Percentiles rank a stretch among this genome's conserved stretches.
These are phyloP conservation scores for Penicillium samsonianum DNA, from an alignment of 495 filamentous ascomycete genomes.

Conservation along the genomic window DNA sequence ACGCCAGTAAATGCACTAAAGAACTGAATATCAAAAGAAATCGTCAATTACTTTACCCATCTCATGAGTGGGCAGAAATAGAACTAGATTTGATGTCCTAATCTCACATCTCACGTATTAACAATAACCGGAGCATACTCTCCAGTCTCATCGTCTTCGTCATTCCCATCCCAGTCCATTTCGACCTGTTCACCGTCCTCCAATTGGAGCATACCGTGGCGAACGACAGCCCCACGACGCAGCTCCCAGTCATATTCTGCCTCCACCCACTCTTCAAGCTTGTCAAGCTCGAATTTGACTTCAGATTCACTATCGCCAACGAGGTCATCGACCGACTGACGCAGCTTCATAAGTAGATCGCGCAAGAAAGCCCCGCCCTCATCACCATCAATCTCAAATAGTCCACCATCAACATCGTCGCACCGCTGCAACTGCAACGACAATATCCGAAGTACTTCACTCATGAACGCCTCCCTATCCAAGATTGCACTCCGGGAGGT, in stretches of 20 bases:
- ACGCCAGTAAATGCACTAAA: neutral
- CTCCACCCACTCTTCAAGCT: constrained; percentile 57
- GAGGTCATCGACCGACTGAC: constrained; percentile 45
- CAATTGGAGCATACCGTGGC: constrained; percentile 65
- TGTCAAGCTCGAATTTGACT: constrained; percentile 55
- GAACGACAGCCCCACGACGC: constrained; percentile 53
- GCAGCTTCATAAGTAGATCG: constrained; percentile 55
- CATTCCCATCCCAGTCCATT: constrained; percentile 70
- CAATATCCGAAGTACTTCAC: constrained; percentile 60
- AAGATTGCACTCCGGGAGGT: constrained; percentile 63
- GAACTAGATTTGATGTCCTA: neutral
- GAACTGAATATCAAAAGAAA: neutral
- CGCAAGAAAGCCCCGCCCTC: constrained; percentile 58
- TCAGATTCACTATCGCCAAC: constrained; percentile 32
- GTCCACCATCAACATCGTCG: constrained; percentile 63
- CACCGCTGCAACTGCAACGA: constrained; percentile 71
- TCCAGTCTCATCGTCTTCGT: constrained; percentile 81
- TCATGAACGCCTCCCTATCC: constrained; percentile 58
- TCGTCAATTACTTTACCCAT: neutral
- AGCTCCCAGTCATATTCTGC: constrained; percentile 67
- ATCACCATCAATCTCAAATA: constrained; percentile 55
- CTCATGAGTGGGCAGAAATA: neutral
- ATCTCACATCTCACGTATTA: constrained; percentile 49
- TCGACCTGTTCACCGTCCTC: constrained; percentile 80
- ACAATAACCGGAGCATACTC: constrained; percentile 88